These are phyloP conservation scores for Phytophthora aleatoria DNA, from an alignment of 352 stramenopile species.

Conservation along the genomic window DNA sequence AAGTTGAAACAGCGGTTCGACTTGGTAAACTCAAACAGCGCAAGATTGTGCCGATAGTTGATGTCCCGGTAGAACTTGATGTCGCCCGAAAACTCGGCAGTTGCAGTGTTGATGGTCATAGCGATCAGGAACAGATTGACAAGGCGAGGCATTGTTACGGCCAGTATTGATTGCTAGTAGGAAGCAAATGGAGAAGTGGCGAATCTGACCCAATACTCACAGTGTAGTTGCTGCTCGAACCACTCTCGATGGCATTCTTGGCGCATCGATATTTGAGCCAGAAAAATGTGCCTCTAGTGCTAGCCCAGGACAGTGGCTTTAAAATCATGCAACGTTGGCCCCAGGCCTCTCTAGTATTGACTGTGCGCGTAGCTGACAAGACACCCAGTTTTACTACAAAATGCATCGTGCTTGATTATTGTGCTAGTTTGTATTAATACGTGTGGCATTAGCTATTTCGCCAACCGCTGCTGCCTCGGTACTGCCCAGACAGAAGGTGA, in stretches of 20 bases:
- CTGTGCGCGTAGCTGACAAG: background rate
- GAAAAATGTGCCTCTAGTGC: background rate
- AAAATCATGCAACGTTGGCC: background rate
- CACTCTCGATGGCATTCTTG: background rate
- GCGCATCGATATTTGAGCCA: background rate
- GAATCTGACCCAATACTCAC: background rate
- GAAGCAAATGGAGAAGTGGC: conserved; percentile 1
- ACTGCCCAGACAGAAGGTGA: conserved; percentile 4
- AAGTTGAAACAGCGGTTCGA: conserved; percentile 29
- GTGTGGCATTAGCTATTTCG: background rate
- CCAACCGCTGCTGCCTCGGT: background rate
- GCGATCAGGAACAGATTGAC: background rate
- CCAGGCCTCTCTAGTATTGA: background rate
- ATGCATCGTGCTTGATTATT: too few species aligned
- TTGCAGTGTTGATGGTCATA: background rate
- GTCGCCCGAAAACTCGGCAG: conserved; percentile 2
- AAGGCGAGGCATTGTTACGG: background rate
- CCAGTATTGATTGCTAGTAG: background rate
- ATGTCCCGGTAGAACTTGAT: conserved; percentile 26
- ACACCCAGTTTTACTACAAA: too few species aligned
- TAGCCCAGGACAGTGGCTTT: background rate
- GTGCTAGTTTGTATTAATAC: background rate
- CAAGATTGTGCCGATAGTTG: conserved; percentile 13
- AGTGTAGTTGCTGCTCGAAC: background rate
- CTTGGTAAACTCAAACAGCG: conserved; percentile 12